Evolutionary conservation across 1,139 yeast genomes (phyloP), one percentile per base, ranked within the genome.

Genomic region (Komagataea norvegica): DNA sequence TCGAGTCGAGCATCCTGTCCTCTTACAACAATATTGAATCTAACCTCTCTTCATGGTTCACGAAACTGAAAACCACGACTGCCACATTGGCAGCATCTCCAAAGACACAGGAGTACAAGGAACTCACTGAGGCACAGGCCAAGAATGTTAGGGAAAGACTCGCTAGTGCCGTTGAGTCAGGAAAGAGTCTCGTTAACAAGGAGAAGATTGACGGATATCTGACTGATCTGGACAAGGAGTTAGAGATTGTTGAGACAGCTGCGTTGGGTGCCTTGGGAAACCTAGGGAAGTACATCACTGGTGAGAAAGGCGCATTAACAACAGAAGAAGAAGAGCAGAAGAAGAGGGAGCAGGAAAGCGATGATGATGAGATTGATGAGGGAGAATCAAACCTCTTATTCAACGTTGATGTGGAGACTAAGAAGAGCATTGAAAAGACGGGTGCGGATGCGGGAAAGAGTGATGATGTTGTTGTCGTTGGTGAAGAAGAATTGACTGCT

Each of bases 231-330:
- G 94, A 83, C 55, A 65, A 72, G 16, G 82, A 75, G 46, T 65
- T 85, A 34, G 93, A 80, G 49, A 64, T 65, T 37, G 73, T 84
- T 8, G 94, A 42, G 82, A 52, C n/a, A n/a, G n/a, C n/a, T n/a
- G n/a, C n/a, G n/a, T n/a, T n/a, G n/a, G n/a, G n/a, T n/a, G n/a
- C n/a, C n/a, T n/a, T n/a, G n/a, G n/a, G n/a, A n/a, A n/a, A n/a
- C n/a, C n/a, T n/a, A n/a, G n/a, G n/a, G n/a, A n/a, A n/a, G n/a
- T n/a, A 70, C 68, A 42, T 65, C 32, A 87, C 91, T 0, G 75
- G 81, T 0, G 67, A 10, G 26, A 24, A n/a, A 10, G 14, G 26
- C n/a, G n/a, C n/a, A n/a, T n/a, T n/a, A n/a, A n/a, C n/a, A n/a
- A n/a, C n/a, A n/a, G n/a, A n/a, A n/a, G n/a, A n/a, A n/a, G 13